These are phyloP conservation scores for Excoecaria cochinchinensis DNA, from an alignment of 345 rosid species.

Conservation along the genomic window DNA sequence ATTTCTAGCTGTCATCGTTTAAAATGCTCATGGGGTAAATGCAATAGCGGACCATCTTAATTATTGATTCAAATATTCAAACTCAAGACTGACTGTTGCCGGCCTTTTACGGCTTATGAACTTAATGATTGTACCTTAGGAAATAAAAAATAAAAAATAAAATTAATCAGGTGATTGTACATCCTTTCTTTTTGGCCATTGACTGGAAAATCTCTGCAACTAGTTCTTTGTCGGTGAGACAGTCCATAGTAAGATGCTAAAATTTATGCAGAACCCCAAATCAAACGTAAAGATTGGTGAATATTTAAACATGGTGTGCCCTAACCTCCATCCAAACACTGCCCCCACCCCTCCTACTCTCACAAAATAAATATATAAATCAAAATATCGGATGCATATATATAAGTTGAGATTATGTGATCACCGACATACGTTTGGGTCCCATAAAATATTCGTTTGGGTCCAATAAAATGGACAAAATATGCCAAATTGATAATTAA, in stretches of 20 bases:
- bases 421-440: background rate
- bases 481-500: no score
- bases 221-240: slow-evolving; percentile 13
- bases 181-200: background rate
- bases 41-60: background rate
- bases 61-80: background rate
- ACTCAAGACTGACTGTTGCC: no score
- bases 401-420: background rate
- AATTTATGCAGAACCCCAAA: background rate
- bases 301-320: background rate
- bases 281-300: no score
- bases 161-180: no score
- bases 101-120: background rate
- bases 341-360: background rate
- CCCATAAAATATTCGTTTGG: no score
- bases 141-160: no score
- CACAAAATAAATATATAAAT: background rate
- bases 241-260: background rate
- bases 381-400: no score
- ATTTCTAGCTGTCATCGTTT: slow-evolving; percentile 17
- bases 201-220: slow-evolving; percentile 13
- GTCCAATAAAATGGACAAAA: no score
- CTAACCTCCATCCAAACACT: background rate
- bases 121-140: no score
- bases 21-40: no score